These are phyloP conservation scores for Leccinum disarticulatum DNA, from an alignment of 768 basidiomycete species.

Conservation along the genomic window DNA sequence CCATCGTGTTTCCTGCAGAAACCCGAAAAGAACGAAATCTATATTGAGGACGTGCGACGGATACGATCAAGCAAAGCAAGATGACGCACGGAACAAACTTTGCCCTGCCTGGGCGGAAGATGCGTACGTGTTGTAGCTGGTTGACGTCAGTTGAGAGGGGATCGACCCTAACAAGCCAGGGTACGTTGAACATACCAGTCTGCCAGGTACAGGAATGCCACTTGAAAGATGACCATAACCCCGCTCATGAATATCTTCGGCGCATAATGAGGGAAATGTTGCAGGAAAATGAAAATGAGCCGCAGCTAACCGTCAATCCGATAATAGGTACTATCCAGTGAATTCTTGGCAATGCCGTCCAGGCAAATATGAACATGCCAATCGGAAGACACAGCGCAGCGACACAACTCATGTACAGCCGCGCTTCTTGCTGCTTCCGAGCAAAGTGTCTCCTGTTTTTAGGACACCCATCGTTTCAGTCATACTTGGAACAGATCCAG, in stretches of 20 bases:
- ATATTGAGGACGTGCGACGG: neutral
- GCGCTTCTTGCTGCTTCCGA: constrained; percentile 50
- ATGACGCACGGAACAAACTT: constrained; percentile 42
- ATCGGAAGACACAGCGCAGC: constrained; percentile 54
- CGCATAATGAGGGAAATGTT: neutral
- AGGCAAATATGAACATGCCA: constrained; percentile 70
- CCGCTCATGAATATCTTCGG: constrained; percentile 40
- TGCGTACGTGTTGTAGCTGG: constrained; percentile 46
- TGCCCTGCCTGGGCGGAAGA: constrained; percentile 57
- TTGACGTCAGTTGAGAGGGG: neutral
- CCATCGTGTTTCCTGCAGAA: constrained; percentile 38
- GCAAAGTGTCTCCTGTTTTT: constrained; percentile 25
- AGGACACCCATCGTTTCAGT: constrained; percentile 9
- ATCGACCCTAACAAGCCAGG: neutral
- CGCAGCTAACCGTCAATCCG: constrained; percentile 24
- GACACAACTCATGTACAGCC: constrained; percentile 53
- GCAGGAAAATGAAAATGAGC: neutral
- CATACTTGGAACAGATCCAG: constrained; percentile 9
- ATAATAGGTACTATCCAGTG: constrained; percentile 54
- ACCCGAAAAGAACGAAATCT: neutral
- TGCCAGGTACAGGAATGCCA: constrained; percentile 48
- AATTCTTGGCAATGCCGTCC: constrained; percentile 55
- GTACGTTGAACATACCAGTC: constrained; percentile 41
- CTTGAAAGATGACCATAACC: constrained; percentile 44
- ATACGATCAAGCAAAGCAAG: neutral